Evolutionary conservation across 2,329 filamentous ascomycete species (phyloP), one percentile per base, ranked within the genome.

Genomic region (Fusarium robinianum): DNA sequence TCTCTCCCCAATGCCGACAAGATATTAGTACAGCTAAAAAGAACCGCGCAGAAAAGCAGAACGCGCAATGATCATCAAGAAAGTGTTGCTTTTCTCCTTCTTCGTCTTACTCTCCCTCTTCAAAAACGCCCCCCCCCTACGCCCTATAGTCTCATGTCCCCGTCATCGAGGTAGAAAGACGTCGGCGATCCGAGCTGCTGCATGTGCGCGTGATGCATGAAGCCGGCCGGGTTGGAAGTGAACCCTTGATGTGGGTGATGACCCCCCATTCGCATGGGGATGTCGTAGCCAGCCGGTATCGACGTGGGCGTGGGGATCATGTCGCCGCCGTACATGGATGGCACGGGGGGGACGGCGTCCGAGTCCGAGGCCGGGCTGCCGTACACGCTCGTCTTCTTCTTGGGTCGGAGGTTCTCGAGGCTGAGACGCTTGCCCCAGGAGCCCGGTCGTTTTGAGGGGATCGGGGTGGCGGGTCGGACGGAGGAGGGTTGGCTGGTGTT

Each of bases 351-450:
- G 5, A 62, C 58, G 22, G 57, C 54, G 23, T 62, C 60, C n/a
- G 50, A 43, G 29, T 60, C 57, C 1, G 58, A 60, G 12, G 53
- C 44, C 2, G 63, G 61, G 46, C 60, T 63, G 18, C 58, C 62
- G 26, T 65, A 64, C n/a, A 64, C 58, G 14, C 55, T 61, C 9
- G 58, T 51, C 53, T 67, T 67, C 60, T 69, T 70, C 51, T 61
- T 61, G 5, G 68, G 67, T 6, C 67, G 65, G 16, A 70, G 46
- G 44, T 62, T 67, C 47, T 71, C 68, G 49, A 71, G 66, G 52
- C 64, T 68, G 15, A 67, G 57, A 19, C 67, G 56, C 35, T 68
- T 66, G 10, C 65, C 64, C 68, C 68, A 71, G 4, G 68, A 70
- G 17, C 63, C 67, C 15, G 68, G 68, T 41, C 68, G 62, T 47